Evolutionary conservation across 1,284 basidiomycete species (phyloP).

Genomic region (Leccinum subrobustum): DNA sequence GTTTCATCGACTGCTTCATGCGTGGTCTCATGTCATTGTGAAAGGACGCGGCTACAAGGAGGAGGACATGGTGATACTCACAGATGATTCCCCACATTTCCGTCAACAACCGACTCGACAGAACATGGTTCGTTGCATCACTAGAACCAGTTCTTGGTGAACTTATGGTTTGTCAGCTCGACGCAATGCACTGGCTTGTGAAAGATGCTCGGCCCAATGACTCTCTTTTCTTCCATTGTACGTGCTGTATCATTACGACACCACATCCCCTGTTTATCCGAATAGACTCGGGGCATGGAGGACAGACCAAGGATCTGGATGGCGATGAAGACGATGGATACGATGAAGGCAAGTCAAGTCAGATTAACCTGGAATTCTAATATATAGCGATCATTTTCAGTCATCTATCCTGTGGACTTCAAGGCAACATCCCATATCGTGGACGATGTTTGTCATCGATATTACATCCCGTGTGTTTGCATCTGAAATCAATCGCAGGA

Average conservation of each 20-base stretch:
- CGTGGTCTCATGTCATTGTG: background rate
- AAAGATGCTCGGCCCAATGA: conserved; percentile 77
- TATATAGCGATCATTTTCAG: conserved; percentile 35
- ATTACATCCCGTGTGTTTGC: background rate
- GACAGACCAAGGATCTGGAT: conserved; percentile 49
- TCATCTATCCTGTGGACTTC: conserved; percentile 85
- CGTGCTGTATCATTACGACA: conserved; percentile 22
- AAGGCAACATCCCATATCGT: conserved; percentile 71
- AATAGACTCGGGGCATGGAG: conserved; percentile 54
- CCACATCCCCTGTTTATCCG: background rate
- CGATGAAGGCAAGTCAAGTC: conserved; percentile 35
- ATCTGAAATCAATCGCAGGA: conserved; percentile 38
- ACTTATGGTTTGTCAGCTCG: conserved; percentile 42
- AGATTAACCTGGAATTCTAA: background rate
- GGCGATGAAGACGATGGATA: conserved; percentile 40
- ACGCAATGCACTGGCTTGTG: conserved; percentile 91
- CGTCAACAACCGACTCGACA: conserved; percentile 68
- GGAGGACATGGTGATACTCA: conserved; percentile 86
- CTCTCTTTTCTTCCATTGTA: conserved; percentile 91
- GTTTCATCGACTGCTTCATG: background rate
- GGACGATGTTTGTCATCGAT: conserved; percentile 68
- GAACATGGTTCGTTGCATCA: conserved; percentile 67
- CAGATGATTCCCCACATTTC: conserved; percentile 69
- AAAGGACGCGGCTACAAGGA: conserved; percentile 57
- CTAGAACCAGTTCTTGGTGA: background rate